Evolutionary conservation across 169 alveolate species (phyloP), one percentile per base, ranked within the genome.

Genomic region (Plasmodium relictum): DNA sequence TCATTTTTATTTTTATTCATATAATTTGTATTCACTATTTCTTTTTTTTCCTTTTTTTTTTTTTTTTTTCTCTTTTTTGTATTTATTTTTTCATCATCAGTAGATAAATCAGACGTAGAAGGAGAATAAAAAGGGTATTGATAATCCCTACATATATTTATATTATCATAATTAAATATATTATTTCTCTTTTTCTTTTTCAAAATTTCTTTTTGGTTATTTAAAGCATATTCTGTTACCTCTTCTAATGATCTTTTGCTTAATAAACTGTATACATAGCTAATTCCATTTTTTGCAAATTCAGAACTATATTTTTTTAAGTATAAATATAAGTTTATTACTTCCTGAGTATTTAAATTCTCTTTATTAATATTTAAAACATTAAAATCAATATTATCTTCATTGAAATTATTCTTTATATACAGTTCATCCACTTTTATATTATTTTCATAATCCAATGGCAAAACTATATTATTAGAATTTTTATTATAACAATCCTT

Each of bases 111-210:
- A 44, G 92, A 86, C 10, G 88, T 59, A 12, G 74, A 26, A 7
- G 92, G 92, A 26, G 78, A 59, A 65, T 86, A 86, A 48, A 70
- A 86, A n/a, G 92, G 92, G 50, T 86, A 86, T 44, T 86, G 92
- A 45, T 86, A 72, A 31, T 86, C 92, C 20, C 92, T 70, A 41
- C 92, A 86, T 16, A 86, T 71, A 14, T 58, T 63, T 50, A 63
- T 69, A n/a, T 52, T 26, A 22, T 78, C 89, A 62, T 44, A 24
- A 70, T 63, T 63, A 26, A 22, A 68, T 37, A 83, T 26, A n/a
- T 83, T 54, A 5, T 12, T 58, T 6, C 12, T 59, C n/a, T 68
- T 58, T n/a, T 54, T 66, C 16, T 68, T 83, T 61, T 83, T 83
- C 31, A 9, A 45, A 62, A 39, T 83, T 22, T 42, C 37, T 16